Conservation (phyloP, 1,284 basidiomycete genomes). For the Stygiomarasmius scandens region DNA sequence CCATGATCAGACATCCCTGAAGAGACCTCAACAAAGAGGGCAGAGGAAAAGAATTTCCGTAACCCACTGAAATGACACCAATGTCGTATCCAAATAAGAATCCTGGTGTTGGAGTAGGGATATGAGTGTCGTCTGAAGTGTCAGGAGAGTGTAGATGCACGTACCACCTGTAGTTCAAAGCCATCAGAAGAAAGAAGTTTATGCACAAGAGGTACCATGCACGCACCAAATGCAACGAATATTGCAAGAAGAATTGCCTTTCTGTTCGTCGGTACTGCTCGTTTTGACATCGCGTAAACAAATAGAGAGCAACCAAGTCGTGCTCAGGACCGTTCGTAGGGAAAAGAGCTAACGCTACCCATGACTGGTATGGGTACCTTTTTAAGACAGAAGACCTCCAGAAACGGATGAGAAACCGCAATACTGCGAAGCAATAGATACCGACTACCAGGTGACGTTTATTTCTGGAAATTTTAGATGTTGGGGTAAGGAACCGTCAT, state of each 20-base stretch:
- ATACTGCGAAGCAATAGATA: no score
- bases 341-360: not conserved
- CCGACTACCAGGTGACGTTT: no score
- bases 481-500: no score
- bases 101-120: conserved; percentile 39
- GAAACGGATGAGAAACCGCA: not conserved
- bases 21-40: not conserved
- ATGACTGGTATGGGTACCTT: not conserved
- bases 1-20: conserved; percentile 81
- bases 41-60: no score
- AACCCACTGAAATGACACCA: conserved; percentile 66
- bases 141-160: not conserved
- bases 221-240: conserved; percentile 49
- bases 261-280: conserved; percentile 54
- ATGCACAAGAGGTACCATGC: not conserved
- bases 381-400: not conserved
- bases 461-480: no score
- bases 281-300: not conserved
- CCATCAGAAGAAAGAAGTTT: not conserved
- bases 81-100: conserved; percentile 74
- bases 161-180: conserved; percentile 27
- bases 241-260: conserved; percentile 64
- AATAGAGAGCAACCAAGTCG: not conserved
- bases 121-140: not conserved
- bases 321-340: not conserved